Conservation (phyloP, 257 asterid species). For the Cinchona pubescens region DNA sequence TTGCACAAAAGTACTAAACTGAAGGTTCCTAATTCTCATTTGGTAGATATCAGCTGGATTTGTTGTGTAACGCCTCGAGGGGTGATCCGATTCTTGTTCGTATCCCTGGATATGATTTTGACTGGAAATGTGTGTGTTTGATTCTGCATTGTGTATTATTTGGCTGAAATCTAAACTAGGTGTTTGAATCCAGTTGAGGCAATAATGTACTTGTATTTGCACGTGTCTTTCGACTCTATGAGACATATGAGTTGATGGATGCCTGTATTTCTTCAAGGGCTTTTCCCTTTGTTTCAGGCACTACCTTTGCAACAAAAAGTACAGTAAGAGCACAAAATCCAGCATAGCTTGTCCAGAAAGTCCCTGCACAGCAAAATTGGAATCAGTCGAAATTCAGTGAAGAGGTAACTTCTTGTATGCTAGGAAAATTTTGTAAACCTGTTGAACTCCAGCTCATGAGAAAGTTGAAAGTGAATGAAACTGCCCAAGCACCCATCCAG, state of each 20-base stretch:
- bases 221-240: neutral
- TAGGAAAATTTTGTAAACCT: slow-evolving; percentile 24
- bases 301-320: slow-evolving; percentile 58
- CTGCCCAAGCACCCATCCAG: slow-evolving; percentile 89
- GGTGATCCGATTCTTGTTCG: neutral
- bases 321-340: slow-evolving; percentile 47
- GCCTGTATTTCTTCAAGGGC: slow-evolving; percentile 83
- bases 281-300: slow-evolving; percentile 88
- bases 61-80: neutral
- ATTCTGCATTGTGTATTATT: neutral
- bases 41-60: neutral
- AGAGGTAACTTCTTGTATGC: no score
- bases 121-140: neutral
- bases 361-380: slow-evolving; percentile 38
- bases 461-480: slow-evolving; percentile 77
- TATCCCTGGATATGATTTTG: neutral
- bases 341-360: slow-evolving; percentile 50
- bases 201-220: neutral
- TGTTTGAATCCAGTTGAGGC: neutral
- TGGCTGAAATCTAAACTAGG: slow-evolving; percentile 11
- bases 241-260: slow-evolving; percentile 41
- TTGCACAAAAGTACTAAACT: neutral
- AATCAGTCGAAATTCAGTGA: neutral
- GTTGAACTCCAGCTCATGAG: slow-evolving; percentile 74
- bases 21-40: neutral